phyloP scores from a whole-genome alignment of 2,329 filamentous ascomycete genomes.

The Sporothrix sp. region DNA sequence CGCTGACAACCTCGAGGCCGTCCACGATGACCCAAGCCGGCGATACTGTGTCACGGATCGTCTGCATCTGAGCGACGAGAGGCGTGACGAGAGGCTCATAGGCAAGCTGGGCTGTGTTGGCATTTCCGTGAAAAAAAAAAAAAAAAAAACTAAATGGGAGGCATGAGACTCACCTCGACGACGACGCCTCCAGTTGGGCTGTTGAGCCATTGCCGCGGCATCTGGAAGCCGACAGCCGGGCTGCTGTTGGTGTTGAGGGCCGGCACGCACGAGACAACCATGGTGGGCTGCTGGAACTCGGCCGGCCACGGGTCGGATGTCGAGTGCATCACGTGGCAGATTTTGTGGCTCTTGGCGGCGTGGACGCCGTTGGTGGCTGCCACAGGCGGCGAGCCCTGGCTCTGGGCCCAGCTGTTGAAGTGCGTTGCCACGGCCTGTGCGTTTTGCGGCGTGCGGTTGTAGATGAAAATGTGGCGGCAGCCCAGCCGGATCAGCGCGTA shows the following conservation, averaged over 20 bases:
- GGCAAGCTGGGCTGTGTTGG: too few species aligned
- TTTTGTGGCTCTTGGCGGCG: conserved; percentile 17
- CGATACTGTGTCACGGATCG: conserved; percentile 36
- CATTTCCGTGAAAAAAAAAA: background rate
- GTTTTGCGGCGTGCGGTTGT: conserved; percentile 54
- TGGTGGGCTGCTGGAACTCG: conserved; percentile 52
- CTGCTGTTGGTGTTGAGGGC: conserved; percentile 51
- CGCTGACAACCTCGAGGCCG: conserved; percentile 60
- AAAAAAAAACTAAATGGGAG: conserved; percentile 8
- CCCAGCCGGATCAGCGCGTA: conserved; percentile 66
- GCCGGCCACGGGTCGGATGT: conserved; percentile 54
- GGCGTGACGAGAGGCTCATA: conserved; percentile 62
- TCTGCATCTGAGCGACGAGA: conserved; percentile 55
- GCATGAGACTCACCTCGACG: conserved; percentile 41
- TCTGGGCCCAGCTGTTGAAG: conserved; percentile 47
- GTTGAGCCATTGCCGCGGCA: conserved; percentile 58
- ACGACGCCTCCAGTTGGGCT: conserved; percentile 66
- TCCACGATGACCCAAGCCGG: conserved; percentile 62
- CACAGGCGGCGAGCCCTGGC: conserved; percentile 24
- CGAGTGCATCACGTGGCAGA: conserved; percentile 47
- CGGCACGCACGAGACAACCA: conserved; percentile 63
- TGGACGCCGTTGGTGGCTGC: conserved; percentile 12
- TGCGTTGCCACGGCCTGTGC: conserved; percentile 55
- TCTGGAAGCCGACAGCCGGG: conserved; percentile 56
- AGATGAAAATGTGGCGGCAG: conserved; percentile 62